A percentile compares a stretch with the other conserved stretches of the same genome.
phyloP scores from a whole-genome alignment of 805 yeast species.

The Yamadazyma sp. region DNA sequence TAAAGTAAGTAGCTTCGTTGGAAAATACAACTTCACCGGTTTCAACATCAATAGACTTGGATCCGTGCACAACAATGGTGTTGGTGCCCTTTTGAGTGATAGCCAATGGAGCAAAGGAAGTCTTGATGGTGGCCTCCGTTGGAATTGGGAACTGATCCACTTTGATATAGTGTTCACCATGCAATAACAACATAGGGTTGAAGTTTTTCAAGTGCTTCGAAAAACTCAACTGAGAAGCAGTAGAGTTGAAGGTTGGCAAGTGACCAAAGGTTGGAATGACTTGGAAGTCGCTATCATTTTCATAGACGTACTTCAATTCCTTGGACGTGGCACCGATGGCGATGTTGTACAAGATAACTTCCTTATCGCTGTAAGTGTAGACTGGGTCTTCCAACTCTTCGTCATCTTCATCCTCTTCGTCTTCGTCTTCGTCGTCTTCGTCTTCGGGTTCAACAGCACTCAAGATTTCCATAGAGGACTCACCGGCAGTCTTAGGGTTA shows the following conservation, averaged over 20 bases:
- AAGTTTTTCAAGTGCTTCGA: constrained; percentile 69
- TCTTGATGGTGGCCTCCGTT: constrained; percentile 59
- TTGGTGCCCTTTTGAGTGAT: constrained; percentile 84
- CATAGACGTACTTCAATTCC: constrained; percentile 79
- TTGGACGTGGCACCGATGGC: constrained; percentile 82
- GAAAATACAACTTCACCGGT: constrained; percentile 72
- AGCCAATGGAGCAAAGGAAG: constrained; percentile 67
- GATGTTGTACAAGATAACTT: constrained; percentile 79
- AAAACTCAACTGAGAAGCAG: constrained; percentile 56
- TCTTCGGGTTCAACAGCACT: constrained; percentile 56
- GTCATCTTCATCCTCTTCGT: constrained; percentile 41
- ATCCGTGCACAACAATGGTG: constrained; percentile 73
- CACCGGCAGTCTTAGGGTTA: constrained; percentile 63
- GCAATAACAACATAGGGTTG: constrained; percentile 85
- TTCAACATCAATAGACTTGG: constrained; percentile 62
- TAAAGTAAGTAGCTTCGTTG: constrained; percentile 81
- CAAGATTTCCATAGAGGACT: constrained; percentile 77
- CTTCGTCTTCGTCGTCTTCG: constrained; percentile 43
- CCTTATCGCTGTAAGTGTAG: constrained; percentile 63
- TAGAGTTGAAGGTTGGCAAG: constrained; percentile 74
- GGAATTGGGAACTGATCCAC: constrained; percentile 77
- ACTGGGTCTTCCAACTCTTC: constrained; percentile 44
- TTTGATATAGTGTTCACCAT: constrained; percentile 92
- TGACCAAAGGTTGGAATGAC: constrained; percentile 90
- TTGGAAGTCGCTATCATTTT: constrained; percentile 73